Percentiles rank a stretch among this genome's conserved stretches.
Evolutionary conservation across 768 basidiomycete species (phyloP).

Genomic region (Termitomyces sp.): DNA sequence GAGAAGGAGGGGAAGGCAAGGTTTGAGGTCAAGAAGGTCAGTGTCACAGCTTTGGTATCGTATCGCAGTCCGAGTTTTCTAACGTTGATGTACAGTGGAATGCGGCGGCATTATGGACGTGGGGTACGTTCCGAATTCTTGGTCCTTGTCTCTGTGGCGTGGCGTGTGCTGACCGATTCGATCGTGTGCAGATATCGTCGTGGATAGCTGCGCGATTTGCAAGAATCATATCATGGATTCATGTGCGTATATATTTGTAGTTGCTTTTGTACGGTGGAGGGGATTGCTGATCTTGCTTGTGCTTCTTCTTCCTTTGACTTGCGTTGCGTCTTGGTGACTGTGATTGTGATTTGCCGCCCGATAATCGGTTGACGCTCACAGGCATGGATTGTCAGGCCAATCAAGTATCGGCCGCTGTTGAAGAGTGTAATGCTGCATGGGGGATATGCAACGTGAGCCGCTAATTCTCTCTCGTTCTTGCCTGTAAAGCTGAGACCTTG

Average conservation of each 20-base stretch:
- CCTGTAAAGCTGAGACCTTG: not conserved
- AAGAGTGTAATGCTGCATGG: slow-evolving; percentile 98
- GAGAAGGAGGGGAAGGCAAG: slow-evolving; percentile 68
- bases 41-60: slow-evolving; percentile 6
- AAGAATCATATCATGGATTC: slow-evolving; percentile 99
- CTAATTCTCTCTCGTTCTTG: not conserved
- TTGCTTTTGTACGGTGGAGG: too few relatives aligned
- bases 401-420: slow-evolving; percentile 93
- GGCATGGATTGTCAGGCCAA: slow-evolving; percentile 99
- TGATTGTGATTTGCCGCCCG: not conserved
- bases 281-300: not conserved
- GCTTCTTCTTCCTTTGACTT: too few relatives aligned
- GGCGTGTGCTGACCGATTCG: slow-evolving; percentile 20
- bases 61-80: not conserved
- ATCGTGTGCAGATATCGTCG: slow-evolving; percentile 75
- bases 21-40: slow-evolving; percentile 99
- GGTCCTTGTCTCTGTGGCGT: slow-evolving; percentile 44
- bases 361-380: slow-evolving; percentile 22
- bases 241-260: slow-evolving; percentile 48
- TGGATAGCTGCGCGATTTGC: slow-evolving; percentile 99
- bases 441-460: slow-evolving; percentile 90
- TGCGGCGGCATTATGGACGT: slow-evolving; percentile 96
- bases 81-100: slow-evolving; percentile 75
- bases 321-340: too few relatives aligned
- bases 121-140: slow-evolving; percentile 51